Evolutionary conservation across 2,329 filamentous ascomycete species (phyloP).

Genomic region (Graphilbum sp.): DNA sequence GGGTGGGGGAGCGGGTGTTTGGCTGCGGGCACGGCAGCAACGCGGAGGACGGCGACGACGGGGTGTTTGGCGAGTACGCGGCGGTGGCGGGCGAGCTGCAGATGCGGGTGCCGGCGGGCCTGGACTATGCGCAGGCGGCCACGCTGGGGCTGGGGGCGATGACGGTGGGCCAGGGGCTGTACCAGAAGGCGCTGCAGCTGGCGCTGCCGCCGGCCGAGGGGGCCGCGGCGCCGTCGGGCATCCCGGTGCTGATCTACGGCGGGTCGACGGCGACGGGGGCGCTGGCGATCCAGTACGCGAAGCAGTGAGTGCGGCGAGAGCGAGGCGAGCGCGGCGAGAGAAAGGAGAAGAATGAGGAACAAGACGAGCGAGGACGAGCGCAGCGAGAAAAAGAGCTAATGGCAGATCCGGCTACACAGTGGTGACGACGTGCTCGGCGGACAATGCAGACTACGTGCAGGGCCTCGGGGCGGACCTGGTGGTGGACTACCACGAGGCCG

Average conservation of each 20-base stretch:
- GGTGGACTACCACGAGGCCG: conserved; percentile 27
- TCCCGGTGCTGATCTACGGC: conserved; percentile 24
- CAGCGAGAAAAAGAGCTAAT: neutral
- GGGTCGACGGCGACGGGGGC: conserved; percentile 26
- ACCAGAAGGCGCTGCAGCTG: conserved; percentile 23
- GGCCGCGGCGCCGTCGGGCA: neutral
- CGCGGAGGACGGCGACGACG: conserved; percentile 19
- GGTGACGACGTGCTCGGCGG: conserved; percentile 27
- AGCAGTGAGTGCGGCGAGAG: neutral
- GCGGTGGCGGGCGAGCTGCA: conserved; percentile 21
- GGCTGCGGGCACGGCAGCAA: conserved; percentile 23
- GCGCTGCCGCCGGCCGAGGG: conserved; percentile 26
- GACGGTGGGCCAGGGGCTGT: conserved; percentile 35
- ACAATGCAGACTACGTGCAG: conserved; percentile 24
- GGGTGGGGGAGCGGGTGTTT: conserved; percentile 28
- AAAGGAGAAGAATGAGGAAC: too few relatives aligned
- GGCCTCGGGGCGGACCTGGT: conserved; percentile 23
- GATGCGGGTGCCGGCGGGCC: conserved; percentile 25
- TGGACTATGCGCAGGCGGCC: conserved; percentile 36
- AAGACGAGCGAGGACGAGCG: too few relatives aligned
- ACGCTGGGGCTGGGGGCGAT: conserved; percentile 37
- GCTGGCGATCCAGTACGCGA: conserved; percentile 21
- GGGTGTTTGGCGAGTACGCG: conserved; percentile 24
- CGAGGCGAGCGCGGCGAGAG: neutral
- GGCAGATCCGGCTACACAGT: conserved; percentile 18